Evolutionary conservation across 345 rosid genomes (phyloP), one percentile per base, ranked within the genome.

Genomic region (Balakata baccata): DNA sequence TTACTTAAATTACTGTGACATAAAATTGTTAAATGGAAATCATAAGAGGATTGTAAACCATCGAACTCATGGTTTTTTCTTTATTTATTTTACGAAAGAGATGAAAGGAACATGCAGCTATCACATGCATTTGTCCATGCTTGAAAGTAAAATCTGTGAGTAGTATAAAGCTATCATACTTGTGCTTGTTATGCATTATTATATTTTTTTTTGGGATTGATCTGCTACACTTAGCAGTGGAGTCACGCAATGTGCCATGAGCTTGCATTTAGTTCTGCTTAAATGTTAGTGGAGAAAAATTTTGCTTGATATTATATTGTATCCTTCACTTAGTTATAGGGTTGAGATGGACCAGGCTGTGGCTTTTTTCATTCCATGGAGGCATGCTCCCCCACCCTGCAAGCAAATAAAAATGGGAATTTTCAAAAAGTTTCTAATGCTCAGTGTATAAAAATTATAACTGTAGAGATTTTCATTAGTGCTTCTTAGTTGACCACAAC

Each of bases 171-270:
- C 37, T 38, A n/a, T 68, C 29, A 8, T 54, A 29, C 25, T 68
- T 34, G 72, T 53, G 61, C 52, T 51, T 50, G 52, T 12, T 64
- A n/a, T 64, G 52, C 17, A 43, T n/a, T n/a, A n/a, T n/a, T n/a
- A n/a, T n/a, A n/a, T 64, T 18, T 45, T 11, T n/a, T 43, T 62
- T 62, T 43, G 5, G 6, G 10, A 43, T 43, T 43, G 11, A 37
- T 34, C 66, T 62, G 17, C 2, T 62, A 7, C 20, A 17, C 20
- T 0, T 38, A 10, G 17, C 65, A 61, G 0, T 13, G 39, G 11
- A 49, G 23, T 13, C 6, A 22, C 18, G 5, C 54, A 47, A 49
- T 66, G 11, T 67, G 12, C 58, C 16, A 16, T 14, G 25, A 50
- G 11, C 22, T 49, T 23, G 41, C 43, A 25, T 25, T 14, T 49